Evolutionary conservation across 768 basidiomycete species (phyloP).

Genomic region (Trametes coccinea): DNA sequence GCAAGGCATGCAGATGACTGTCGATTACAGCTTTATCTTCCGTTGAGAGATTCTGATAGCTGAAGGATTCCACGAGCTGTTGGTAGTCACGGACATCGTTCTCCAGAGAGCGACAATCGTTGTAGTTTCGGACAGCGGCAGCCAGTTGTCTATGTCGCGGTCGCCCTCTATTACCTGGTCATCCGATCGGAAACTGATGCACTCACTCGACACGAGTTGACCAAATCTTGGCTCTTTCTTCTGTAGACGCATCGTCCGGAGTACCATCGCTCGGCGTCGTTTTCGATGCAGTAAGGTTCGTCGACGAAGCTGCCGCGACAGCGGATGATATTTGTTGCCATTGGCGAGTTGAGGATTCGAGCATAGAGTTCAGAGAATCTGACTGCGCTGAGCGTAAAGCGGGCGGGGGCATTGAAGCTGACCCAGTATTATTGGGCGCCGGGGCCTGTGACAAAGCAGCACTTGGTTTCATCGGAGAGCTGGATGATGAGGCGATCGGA

Average conservation of each 20-base stretch:
- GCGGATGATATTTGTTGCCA: slow-evolving; percentile 20
- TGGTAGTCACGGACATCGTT: slow-evolving; percentile 20
- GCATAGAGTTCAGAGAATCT: slow-evolving; percentile 5
- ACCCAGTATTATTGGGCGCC: not conserved
- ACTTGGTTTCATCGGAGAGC: not conserved
- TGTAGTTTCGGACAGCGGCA: slow-evolving; percentile 4
- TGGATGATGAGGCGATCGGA: not conserved
- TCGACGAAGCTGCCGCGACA: slow-evolving; percentile 15
- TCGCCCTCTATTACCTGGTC: not conserved
- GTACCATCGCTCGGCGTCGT: not conserved
- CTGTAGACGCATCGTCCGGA: not conserved
- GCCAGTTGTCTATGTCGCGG: slow-evolving; percentile 7
- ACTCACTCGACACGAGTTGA: slow-evolving; percentile 22
- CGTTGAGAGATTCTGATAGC: slow-evolving; percentile 5
- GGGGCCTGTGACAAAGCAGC: not conserved
- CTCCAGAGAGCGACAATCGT: slow-evolving; percentile 19
- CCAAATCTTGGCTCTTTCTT: slow-evolving; percentile 16
- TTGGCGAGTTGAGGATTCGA: slow-evolving; percentile 11
- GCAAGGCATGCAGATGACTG: slow-evolving; percentile 15
- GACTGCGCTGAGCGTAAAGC: not conserved
- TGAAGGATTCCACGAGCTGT: slow-evolving; percentile 21
- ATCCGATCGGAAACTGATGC: not conserved
- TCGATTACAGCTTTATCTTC: slow-evolving; percentile 19
- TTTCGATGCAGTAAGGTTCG: not conserved
- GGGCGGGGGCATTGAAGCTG: not conserved